Evolutionary conservation across 106 monocot species (phyloP).

Genomic region (Apostasia shenzhenica): DNA sequence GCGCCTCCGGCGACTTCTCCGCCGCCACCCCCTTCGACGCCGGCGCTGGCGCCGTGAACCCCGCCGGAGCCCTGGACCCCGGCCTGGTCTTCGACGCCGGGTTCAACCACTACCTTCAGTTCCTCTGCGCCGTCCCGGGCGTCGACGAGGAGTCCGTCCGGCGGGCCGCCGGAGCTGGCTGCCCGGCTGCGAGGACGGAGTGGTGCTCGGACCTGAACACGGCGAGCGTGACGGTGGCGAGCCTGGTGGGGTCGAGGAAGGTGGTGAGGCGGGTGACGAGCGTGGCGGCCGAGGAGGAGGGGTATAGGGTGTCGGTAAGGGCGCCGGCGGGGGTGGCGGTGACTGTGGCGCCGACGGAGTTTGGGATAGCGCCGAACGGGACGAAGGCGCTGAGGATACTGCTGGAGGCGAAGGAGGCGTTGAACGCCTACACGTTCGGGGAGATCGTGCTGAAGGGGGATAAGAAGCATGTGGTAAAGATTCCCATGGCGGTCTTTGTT

Average conservation of each 20-base stretch:
- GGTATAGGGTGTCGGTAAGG: constrained; percentile 31
- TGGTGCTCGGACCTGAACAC: constrained; percentile 76
- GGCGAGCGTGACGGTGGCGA: constrained; percentile 51
- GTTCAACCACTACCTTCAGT: constrained; percentile 47
- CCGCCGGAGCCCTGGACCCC: constrained; percentile 50
- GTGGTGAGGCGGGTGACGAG: constrained; percentile 55
- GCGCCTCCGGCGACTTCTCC: not conserved
- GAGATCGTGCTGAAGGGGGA: constrained; percentile 51
- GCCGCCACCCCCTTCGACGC: constrained; percentile 62
- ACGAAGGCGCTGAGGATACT: constrained; percentile 36
- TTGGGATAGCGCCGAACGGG: constrained; percentile 24
- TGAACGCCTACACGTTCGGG: constrained; percentile 41
- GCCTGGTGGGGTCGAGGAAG: constrained; percentile 42
- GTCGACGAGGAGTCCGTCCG: constrained; percentile 44
- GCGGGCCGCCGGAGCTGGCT: constrained; percentile 40
- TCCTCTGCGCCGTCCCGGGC: constrained; percentile 61
- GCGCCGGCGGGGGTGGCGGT: constrained; percentile 53
- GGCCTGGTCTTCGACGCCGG: constrained; percentile 54
- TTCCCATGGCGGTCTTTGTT: constrained; percentile 53
- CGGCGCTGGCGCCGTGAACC: constrained; percentile 54
- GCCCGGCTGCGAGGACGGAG: constrained; percentile 23
- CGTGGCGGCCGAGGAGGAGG: constrained; percentile 31
- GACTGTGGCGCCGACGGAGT: constrained; percentile 32
- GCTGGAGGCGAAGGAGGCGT: constrained; percentile 30
- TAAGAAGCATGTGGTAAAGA: constrained; percentile 42